Base-by-base conservation (phyloP, 2,329 filamentous ascomycete species). In the Paracoccidioides lutzii region DNA sequence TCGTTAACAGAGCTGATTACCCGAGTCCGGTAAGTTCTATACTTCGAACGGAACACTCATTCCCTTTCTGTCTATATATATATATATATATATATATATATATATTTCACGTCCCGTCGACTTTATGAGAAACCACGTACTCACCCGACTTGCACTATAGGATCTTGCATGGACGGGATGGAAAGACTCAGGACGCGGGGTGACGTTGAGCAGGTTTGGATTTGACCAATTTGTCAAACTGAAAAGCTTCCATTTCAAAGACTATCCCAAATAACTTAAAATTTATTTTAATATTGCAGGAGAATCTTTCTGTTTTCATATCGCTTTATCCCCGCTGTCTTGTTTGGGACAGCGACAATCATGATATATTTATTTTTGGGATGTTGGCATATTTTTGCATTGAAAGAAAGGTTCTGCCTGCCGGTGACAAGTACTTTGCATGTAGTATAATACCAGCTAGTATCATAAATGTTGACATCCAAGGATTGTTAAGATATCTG, bases 191-290 rank as follows among this genome's bases (percentile, higher is more conserved):
- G 91, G 91, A 61, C 90, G 88, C 71, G 91, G 91, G 28, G 85
- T 90, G 63, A 96, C 90, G 8, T 74, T 97, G 64, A 93, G 89
- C 73, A 84, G 77, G 64, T 95, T 90, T 66, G 91, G 91, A 9
- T 97, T 94, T 67, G 91, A 96, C 64, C 88, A 95, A 68, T 97
- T 96, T 68, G 85, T 94, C 67, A 95, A 93, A 78, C 79, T 95
- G 65, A 96, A 96, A 83, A 95, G 88, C 77, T 94, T 86, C 71
- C 91, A 97, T 71, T 69, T 96, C 69, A 96, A 96, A 75, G 83
- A 94, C 55, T 81, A 82, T 65, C 80, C 80, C 1, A 80, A 79
- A 71, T 80, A 61, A 60, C 2, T 22, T 14, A 22, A 22, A 3
- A 10, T n/a, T n/a, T 9, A 5, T 28, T 41, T 37, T 30, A 12